Evolutionary conservation across 805 yeast genomes (phyloP).

Genomic region (Kurtzmaniella cleridarum): DNA sequence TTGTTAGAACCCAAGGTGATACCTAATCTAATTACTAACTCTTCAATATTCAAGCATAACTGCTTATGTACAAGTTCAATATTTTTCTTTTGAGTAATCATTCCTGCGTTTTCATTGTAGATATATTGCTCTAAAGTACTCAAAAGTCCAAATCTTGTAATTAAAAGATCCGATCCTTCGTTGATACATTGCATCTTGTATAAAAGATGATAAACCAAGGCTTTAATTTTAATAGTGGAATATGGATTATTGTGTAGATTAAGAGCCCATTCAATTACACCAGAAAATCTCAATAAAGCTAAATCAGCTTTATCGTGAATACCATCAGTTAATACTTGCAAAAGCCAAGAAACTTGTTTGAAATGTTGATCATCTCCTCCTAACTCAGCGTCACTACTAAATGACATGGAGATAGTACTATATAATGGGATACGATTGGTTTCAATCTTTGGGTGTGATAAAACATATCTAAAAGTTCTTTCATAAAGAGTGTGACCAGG

Average conservation of each 20-base stretch:
- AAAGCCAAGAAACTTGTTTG: constrained; percentile 62
- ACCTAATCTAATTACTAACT: constrained; percentile 41
- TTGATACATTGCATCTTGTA: constrained; percentile 47
- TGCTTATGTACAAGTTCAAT: constrained; percentile 18
- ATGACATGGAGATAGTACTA: constrained; percentile 26
- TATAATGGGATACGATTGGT: constrained; percentile 42
- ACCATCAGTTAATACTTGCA: neutral
- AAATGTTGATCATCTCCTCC: constrained; percentile 47
- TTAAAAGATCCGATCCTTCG: constrained; percentile 51
- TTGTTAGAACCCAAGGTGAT: constrained; percentile 40
- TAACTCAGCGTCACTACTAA: constrained; percentile 16
- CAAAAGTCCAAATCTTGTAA: constrained; percentile 50
- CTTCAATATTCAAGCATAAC: constrained; percentile 37
- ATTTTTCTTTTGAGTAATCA: constrained; percentile 4
- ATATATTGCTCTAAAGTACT: constrained; percentile 29
- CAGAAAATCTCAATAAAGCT: constrained; percentile 43
- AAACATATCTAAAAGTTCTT: constrained; percentile 58
- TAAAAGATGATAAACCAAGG: constrained; percentile 37
- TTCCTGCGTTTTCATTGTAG: constrained; percentile 9
- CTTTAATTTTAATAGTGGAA: constrained; percentile 32
- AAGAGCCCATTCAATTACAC: constrained; percentile 64
- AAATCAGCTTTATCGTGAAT: constrained; percentile 43
- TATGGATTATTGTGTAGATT: constrained; percentile 52
- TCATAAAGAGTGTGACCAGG: constrained; percentile 78
- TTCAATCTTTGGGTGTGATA: constrained; percentile 46